Base-by-base conservation (phyloP, 768 basidiomycete species). In the Pholiota molesta region DNA sequence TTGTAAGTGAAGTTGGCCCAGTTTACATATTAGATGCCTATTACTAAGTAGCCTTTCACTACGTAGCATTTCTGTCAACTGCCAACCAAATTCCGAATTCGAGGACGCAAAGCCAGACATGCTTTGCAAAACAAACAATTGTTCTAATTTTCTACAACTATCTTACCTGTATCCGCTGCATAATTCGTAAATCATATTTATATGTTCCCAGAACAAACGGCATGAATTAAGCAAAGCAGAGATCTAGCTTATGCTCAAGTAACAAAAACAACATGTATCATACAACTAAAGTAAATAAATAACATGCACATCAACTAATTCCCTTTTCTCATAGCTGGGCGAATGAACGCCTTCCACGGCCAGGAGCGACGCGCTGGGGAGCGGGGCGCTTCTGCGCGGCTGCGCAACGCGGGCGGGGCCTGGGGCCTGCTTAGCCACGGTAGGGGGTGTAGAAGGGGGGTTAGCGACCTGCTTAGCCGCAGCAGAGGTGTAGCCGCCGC, bases 171-270 rank as follows among this genome's bases (percentile, higher is more conserved):
- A n/a, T 19, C 16, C 8, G 28, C 7, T 21, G n/a, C n/a, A n/a
- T n/a, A n/a, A n/a, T n/a, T n/a, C n/a, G n/a, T 39, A 35, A n/a
- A 23, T 14, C 35, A 26, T n/a, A 39, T 49, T 44, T 45, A 26
- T 21, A 23, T 29, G 44, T 58, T 54, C 65, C 47, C 62, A 64
- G 61, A 62, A 57, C 59, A 62, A 57, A 61, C 62, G 56, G 57
- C 44, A 61, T 61, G 58, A 64, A 69, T 69, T 65, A 69, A 52
- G 62, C 61, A 59, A 51, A 63, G 62, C 66, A 65, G 60, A 53
- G 47, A 51, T 62, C 63, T 64, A 65, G 55, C 55, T 62, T 60
- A 28, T 52, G 53, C 17, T 39, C 31, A 33, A 3, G 33, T 21
- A 58, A 58, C 51, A 51, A 62, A 52, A 57, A 31, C 28, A 57